A percentile compares a stretch with the other conserved stretches of the same genome.
phyloP scores from a whole-genome alignment of 2,329 filamentous ascomycete genomes.

The Diaporthe australafricana region DNA sequence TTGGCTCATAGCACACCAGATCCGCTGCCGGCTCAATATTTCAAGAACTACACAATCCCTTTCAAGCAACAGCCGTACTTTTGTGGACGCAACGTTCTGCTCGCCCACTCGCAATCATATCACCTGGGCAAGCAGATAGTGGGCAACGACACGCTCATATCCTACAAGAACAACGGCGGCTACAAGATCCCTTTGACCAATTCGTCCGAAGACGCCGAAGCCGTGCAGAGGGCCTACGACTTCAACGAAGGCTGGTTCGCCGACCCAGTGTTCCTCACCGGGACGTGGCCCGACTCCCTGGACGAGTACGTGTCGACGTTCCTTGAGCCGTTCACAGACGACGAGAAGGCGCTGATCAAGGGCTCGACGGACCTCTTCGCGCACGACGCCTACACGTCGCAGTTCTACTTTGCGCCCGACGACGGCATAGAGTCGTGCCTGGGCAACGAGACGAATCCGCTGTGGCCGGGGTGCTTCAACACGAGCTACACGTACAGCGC shows the following conservation, averaged over 20 bases:
- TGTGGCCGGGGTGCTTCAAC: slow-evolving; percentile 33
- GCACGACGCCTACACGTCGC: slow-evolving; percentile 33
- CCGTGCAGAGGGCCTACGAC: slow-evolving; percentile 34
- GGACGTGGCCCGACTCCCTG: slow-evolving; percentile 30
- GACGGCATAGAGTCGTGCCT: slow-evolving; percentile 30
- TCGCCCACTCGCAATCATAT: slow-evolving; percentile 32
- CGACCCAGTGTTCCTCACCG: slow-evolving; percentile 32
- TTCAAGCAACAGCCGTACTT: slow-evolving; percentile 35
- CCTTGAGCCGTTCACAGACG: slow-evolving; percentile 30
- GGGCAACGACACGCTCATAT: slow-evolving; percentile 30
- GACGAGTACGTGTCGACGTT: slow-evolving; percentile 33
- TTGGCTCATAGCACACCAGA: background rate
- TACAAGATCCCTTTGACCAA: slow-evolving; percentile 33
- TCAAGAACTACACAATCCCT: slow-evolving; percentile 31
- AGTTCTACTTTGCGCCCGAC: slow-evolving; percentile 32
- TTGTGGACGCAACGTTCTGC: slow-evolving; percentile 32
- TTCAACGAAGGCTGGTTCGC: slow-evolving; percentile 36
- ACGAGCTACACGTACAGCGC: slow-evolving; percentile 27
- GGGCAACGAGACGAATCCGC: slow-evolving; percentile 11
- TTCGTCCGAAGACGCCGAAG: slow-evolving; percentile 21
- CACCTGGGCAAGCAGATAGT: slow-evolving; percentile 29
- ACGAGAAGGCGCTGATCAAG: slow-evolving; percentile 17
- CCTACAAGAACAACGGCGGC: slow-evolving; percentile 35
- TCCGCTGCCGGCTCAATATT: slow-evolving; percentile 30
- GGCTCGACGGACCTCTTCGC: slow-evolving; percentile 27